Base-by-base conservation (phyloP, 257 asterid genomes). In the Solanum sejunctum region DNA sequence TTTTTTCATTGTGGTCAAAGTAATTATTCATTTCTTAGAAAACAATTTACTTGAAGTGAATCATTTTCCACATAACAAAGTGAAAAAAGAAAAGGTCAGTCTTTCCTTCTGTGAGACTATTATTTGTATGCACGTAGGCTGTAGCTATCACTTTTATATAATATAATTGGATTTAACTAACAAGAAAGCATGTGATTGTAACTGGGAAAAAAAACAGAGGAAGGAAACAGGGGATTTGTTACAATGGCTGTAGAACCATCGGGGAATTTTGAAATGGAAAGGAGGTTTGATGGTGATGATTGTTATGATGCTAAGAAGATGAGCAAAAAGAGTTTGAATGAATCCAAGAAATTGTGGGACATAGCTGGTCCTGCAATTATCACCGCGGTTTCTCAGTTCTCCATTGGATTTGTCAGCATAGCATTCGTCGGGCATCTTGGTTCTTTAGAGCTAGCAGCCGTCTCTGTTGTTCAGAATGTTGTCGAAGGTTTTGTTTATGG, bases 401-500 rank as follows among this genome's bases (percentile, higher is more conserved):
- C 98, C 21, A 85, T 93, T 63, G 95, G 92, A 13, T 86, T 93
- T 72, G 93, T 93, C 79, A 93, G 93, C n/a, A 72, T 87, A 58
- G 97, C 98, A 0, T 95, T 93, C 43, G 97, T 89, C 8, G 98
- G 98, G 0, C 98, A 93, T 85, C 85, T 95, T 21, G 98, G 98
- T 1, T 91, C 90, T 69, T 56, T 91, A 7, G 97, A 95, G 78
- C 93, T 95, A 39, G 98, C 98, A 21, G 98, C 97, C 49, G 94
- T 95, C 43, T 92, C 98, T 3, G 86, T 95, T n/a, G 97, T 93
- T 12, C 97, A 93, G 91, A 93, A 92, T 84, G 98, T 95, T 28
- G 87, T 95, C 23, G 95, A 92, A 85, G 98, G 98, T 18, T 95
- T 94, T 36, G 98, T 92, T 18, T 95, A 83, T 67, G 98, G 98